Evolutionary conservation across 139 green algal genomes (phyloP).

Genomic region (Chlamydomonas sp.): DNA sequence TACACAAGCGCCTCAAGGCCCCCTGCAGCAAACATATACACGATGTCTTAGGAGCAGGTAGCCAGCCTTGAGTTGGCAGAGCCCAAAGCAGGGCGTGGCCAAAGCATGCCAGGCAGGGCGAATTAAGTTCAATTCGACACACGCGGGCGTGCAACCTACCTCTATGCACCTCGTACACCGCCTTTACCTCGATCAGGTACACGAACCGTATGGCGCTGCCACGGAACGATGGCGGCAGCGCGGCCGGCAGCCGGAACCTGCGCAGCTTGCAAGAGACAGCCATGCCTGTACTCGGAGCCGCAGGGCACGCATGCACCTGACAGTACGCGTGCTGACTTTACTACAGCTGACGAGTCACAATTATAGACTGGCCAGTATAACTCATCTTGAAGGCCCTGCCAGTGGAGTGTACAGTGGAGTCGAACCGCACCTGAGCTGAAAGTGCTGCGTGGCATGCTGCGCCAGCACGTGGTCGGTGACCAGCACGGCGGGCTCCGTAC

Average conservation of each 20-base stretch:
- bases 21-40: neutral
- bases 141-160: neutral
- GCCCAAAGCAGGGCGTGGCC: neutral
- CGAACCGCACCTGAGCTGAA: slow-evolving; percentile 21
- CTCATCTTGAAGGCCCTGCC: neutral
- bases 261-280: neutral
- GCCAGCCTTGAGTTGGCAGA: neutral
- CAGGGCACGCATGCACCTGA: neutral
- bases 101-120: too few species aligned
- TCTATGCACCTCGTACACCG: slow-evolving; percentile 26
- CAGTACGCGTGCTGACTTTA: neutral
- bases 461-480: slow-evolving; percentile 7
- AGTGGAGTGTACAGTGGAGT: neutral
- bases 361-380: too few species aligned
- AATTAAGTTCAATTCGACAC: neutral
- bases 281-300: too few species aligned
- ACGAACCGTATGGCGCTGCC: slow-evolving; percentile 45
- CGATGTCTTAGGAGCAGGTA: too few species aligned
- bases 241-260: slow-evolving; percentile 43
- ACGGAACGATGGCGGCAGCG: slow-evolving; percentile 33
- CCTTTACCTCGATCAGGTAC: slow-evolving; percentile 41
- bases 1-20: slow-evolving; percentile 23
- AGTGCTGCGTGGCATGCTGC: slow-evolving; percentile 7
- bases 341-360: neutral
- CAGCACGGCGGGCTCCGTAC: slow-evolving; percentile 31